phyloP scores from a whole-genome alignment of 257 asterid genomes.

The Capsicum pubescens region DNA sequence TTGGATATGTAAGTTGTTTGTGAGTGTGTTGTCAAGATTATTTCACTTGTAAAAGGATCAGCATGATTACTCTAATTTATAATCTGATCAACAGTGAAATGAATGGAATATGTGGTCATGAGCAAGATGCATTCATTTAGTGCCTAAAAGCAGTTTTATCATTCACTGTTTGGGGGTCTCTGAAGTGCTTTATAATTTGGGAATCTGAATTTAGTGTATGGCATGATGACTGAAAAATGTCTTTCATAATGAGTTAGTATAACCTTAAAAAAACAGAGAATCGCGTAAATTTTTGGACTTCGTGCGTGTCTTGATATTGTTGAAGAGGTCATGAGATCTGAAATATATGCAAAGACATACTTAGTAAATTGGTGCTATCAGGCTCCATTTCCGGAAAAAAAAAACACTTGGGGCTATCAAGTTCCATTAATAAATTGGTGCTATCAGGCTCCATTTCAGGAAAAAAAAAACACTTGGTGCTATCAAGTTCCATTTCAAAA shows the following conservation, averaged over 20 bases:
- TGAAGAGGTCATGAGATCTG: not conserved
- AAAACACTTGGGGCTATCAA: not conserved
- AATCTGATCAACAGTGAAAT: not conserved
- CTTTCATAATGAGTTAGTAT: not conserved
- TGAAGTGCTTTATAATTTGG: not conserved
- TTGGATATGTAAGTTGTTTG: slow-evolving; percentile 1
- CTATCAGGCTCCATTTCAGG: not conserved
- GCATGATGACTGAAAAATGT: not conserved
- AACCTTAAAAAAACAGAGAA: not conserved
- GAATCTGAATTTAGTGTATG: not conserved
- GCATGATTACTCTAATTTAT: not conserved
- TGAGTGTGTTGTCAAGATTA: not conserved
- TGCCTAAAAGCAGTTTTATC: slow-evolving; percentile 8
- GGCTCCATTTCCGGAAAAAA: not conserved
- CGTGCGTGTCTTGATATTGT: not conserved
- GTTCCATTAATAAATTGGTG: not conserved
- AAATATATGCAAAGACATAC: not conserved
- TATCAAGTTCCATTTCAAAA: not conserved
- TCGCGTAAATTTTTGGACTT: not conserved
- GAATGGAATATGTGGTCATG: not conserved
- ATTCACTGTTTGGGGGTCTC: not conserved
- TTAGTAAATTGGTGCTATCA: not conserved
- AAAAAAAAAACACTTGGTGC: not conserved
- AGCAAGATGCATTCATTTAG: not conserved
- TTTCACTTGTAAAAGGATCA: not conserved